Percentiles rank a stretch among this genome's conserved stretches.
These are phyloP conservation scores for Nicotiana undulata DNA, from an alignment of 257 asterid genomes.

Conservation along the genomic window DNA sequence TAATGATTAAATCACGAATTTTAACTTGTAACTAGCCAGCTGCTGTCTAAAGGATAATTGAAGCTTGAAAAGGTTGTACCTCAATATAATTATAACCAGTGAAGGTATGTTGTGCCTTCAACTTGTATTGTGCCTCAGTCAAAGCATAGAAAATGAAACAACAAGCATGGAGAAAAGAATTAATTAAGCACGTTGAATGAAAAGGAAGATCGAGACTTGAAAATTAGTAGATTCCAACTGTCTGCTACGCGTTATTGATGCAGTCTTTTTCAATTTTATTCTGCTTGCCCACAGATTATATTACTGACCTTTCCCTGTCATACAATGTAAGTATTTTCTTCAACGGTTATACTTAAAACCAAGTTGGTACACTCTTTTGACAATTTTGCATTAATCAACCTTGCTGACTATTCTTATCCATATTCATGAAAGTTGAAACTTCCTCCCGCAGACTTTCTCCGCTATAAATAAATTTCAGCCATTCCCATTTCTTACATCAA, in stretches of 20 bases:
- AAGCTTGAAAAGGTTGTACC: background rate
- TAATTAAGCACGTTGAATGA: background rate
- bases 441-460: background rate
- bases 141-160: background rate
- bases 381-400: background rate
- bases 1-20: background rate
- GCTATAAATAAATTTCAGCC: background rate
- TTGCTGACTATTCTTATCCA: background rate
- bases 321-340: no score
- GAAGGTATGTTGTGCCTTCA: background rate
- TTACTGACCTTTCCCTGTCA: background rate
- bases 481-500: background rate
- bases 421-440: background rate
- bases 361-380: background rate
- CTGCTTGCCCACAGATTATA: background rate
- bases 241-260: background rate
- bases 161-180: background rate
- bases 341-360: background rate
- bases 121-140: background rate
- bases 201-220: background rate
- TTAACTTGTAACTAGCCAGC: background rate
- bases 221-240: background rate
- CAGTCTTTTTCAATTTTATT: background rate
- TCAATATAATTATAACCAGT: background rate
- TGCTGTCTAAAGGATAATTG: background rate